Evolutionary conservation across 1,139 yeast species (phyloP), one percentile per base, ranked within the genome.

Genomic region (Meyerozyma elateridarum): DNA sequence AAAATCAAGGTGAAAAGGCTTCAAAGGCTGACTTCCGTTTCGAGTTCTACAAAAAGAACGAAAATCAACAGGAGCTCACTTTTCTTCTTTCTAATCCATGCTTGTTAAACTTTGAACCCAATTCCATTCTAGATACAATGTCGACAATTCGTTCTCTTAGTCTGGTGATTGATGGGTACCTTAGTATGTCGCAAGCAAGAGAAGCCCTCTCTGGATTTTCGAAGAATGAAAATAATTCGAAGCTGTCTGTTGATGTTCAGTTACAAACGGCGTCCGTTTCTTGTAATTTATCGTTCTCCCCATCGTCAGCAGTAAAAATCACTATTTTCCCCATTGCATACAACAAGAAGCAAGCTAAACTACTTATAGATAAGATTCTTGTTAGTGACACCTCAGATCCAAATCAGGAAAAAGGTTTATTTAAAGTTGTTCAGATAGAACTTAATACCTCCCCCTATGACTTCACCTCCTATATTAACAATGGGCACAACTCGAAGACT

Each of bases 11-110:
- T 6, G 27, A 24, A 6, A 24, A 24, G 17, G 4, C 17, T 8
- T 17, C n/a, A 21, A 31, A 20, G 11, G 70, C 73, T 4, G 84
- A 77, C 42, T 35, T 77, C 1, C 49, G 79, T 15, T 73, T 77
- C 45, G 83, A 78, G 43, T 40, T 66, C n/a, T 62, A 64, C 32
- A 44, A 51, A 15, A 56, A 56, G 22, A 25, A 33, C 1, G 57
- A 52, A n/a, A 44, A 47, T 8, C 42, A 41, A 8, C 15, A 25
- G 5, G 73, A 70, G 32, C 48, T 64, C 12, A 73, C 79, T 0
- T 29, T 69, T 0, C 52, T 76, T 17, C 52, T 73, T 21, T 64
- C 79, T 0, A 76, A 76, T 38, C 50, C 56, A 0, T 64, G 70
- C 0, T 28, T 33, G 3, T 11, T 73, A 2, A 38, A 48, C n/a